These are phyloP conservation scores for Schizothecium vesticola DNA, from an alignment of 495 filamentous ascomycete species.

Conservation along the genomic window DNA sequence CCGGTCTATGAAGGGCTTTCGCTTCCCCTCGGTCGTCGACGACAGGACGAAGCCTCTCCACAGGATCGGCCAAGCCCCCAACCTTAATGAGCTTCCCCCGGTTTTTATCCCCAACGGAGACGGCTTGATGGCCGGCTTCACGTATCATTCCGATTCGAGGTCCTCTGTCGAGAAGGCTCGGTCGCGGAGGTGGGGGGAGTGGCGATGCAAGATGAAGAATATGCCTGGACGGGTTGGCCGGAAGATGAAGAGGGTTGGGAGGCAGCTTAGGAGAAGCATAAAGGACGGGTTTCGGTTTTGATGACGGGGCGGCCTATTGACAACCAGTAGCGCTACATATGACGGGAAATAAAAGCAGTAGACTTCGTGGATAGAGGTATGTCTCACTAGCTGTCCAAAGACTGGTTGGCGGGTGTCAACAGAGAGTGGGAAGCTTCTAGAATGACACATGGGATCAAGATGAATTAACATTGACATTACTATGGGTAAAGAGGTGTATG, in stretches of 20 bases:
- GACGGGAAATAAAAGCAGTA: neutral
- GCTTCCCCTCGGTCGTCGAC: neutral
- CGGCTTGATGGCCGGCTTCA: neutral
- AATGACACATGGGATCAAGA: neutral
- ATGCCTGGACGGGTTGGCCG: neutral
- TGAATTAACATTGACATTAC: constrained; percentile 17
- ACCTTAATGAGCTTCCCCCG: neutral
- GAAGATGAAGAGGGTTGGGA: neutral
- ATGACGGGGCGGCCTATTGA: neutral
- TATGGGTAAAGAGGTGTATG: constrained; percentile 1
- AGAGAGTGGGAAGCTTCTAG: too few relatives aligned
- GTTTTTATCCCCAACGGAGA: neutral
- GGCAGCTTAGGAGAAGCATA: neutral
- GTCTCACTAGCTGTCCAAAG: neutral
- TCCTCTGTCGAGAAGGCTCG: neutral
- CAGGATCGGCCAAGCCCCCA: neutral
- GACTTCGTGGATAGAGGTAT: too few relatives aligned
- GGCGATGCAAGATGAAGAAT: neutral
- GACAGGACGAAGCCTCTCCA: neutral
- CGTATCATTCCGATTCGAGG: neutral
- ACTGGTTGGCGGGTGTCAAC: too few relatives aligned
- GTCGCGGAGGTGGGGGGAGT: neutral
- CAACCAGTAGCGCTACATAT: neutral
- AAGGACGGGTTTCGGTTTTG: neutral
- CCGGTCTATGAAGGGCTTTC: neutral